Conservation (phyloP, 805 yeast genomes). For the Wickerhamiella parazyma region DNA sequence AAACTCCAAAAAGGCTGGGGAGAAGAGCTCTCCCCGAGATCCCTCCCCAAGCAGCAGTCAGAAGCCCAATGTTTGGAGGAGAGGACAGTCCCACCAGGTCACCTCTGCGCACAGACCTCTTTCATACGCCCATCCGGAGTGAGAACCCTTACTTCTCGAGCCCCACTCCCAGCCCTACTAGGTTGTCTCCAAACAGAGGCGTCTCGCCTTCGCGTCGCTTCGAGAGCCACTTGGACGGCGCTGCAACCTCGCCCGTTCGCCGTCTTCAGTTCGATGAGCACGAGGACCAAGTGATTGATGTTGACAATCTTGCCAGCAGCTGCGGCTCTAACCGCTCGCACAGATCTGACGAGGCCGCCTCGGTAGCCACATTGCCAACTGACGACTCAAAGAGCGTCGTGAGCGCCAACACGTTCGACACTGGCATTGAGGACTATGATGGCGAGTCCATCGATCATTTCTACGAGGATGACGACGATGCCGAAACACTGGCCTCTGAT, state of each 20-base stretch:
- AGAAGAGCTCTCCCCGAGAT: constrained; percentile 9
- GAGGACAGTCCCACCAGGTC: constrained; percentile 1
- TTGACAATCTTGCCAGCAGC: constrained; percentile 7
- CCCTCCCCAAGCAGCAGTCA: constrained; percentile 5
- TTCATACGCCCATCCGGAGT: neutral
- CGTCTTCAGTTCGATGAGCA: constrained; percentile 11
- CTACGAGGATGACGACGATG: constrained; percentile 3
- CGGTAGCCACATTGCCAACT: constrained; percentile 8
- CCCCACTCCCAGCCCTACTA: constrained; percentile 5
- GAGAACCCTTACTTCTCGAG: constrained; percentile 7
- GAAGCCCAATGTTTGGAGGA: constrained; percentile 2
- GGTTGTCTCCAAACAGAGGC: neutral
- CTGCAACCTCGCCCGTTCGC: constrained; percentile 16
- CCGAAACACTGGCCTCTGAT: constrained; percentile 10
- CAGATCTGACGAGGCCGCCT: constrained; percentile 12
- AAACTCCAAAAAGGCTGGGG: neutral
- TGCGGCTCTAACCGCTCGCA: constrained; percentile 8
- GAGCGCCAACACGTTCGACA: constrained; percentile 3
- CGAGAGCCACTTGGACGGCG: constrained; percentile 12
- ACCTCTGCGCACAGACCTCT: constrained; percentile 1
- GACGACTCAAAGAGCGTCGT: neutral
- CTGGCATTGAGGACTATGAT: constrained; percentile 10
- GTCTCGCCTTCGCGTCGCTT: neutral
- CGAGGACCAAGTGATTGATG: constrained; percentile 7
- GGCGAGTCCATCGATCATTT: constrained; percentile 7